Conservation (phyloP, 768 basidiomycete species). For the Macrocybe gigantea region DNA sequence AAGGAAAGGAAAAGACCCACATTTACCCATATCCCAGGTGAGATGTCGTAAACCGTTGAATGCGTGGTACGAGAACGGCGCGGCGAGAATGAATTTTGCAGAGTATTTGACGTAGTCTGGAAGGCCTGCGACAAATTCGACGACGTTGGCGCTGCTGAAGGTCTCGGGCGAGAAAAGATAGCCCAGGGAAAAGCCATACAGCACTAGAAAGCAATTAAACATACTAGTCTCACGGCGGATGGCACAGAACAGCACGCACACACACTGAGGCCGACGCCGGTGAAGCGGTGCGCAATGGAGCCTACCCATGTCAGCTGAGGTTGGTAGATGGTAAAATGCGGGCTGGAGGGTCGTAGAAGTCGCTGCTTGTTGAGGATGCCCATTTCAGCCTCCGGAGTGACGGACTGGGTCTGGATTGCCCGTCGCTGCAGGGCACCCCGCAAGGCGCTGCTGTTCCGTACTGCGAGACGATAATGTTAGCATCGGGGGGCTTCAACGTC, state of each 20-base stretch:
- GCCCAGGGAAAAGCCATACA: conserved; percentile 83
- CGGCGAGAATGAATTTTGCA: conserved; percentile 74
- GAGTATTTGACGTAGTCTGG: conserved; percentile 74
- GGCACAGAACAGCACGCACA: conserved; percentile 42
- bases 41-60: conserved; percentile 90
- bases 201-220: conserved; percentile 38
- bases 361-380: conserved; percentile 86
- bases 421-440: conserved; percentile 31
- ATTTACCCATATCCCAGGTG: conserved; percentile 82
- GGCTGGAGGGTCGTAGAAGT: conserved; percentile 81
- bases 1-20: conserved; percentile 44
- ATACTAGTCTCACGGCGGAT: background rate
- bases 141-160: conserved; percentile 73
- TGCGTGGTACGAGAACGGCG: conserved; percentile 87
- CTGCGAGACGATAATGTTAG: conserved; percentile 16
- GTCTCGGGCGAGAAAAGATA: conserved; percentile 80
- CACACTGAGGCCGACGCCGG: conserved; percentile 74
- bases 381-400: conserved; percentile 50
- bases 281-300: conserved; percentile 84
- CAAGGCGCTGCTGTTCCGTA: conserved; percentile 34
- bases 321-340: conserved; percentile 96
- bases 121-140: conserved; percentile 64
- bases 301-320: conserved; percentile 87
- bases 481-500: background rate
- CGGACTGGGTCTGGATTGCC: conserved; percentile 56